Evolutionary conservation across 768 basidiomycete genomes (phyloP).

Genomic region (Vararia minispora): DNA sequence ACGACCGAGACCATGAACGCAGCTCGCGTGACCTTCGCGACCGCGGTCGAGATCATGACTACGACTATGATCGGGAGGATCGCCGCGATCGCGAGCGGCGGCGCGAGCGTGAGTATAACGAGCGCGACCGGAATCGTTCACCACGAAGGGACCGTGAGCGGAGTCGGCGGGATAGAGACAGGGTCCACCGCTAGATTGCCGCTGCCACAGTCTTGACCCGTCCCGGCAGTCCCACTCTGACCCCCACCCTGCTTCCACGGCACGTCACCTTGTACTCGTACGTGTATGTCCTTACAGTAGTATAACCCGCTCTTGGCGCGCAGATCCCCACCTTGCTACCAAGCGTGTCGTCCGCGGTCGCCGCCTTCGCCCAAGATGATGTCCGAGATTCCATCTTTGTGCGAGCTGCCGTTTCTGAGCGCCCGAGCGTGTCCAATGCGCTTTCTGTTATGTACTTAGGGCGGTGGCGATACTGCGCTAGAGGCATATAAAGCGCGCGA

Average conservation of each 20-base stretch:
- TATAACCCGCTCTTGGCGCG: conserved; percentile 1
- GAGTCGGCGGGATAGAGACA: not conserved
- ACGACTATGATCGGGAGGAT: not conserved
- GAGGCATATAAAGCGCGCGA: too few relatives aligned
- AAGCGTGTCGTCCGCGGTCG: too few relatives aligned
- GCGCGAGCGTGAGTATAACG: conserved; percentile 19
- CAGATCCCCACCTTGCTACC: conserved; percentile 5
- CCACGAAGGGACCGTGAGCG: conserved; percentile 5
- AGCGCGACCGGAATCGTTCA: conserved; percentile 4
- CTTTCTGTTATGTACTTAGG: too few relatives aligned
- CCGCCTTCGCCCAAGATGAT: too few relatives aligned
- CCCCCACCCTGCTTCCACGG: too few relatives aligned
- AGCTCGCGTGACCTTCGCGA: not conserved
- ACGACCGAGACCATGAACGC: not conserved
- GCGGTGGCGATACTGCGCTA: too few relatives aligned
- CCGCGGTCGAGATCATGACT: conserved; percentile 4
- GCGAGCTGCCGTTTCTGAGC: too few relatives aligned
- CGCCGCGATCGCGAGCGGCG: not conserved
- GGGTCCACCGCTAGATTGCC: not conserved
- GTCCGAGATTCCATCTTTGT: too few relatives aligned
- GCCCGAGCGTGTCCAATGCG: too few relatives aligned
- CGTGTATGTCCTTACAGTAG: not conserved
- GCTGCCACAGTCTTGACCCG: not conserved
- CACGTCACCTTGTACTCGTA: too few relatives aligned
- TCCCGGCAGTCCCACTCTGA: too few relatives aligned